Conservation (phyloP, 192 early-diverging fungal species). For the Chytriomyces sp. region DNA sequence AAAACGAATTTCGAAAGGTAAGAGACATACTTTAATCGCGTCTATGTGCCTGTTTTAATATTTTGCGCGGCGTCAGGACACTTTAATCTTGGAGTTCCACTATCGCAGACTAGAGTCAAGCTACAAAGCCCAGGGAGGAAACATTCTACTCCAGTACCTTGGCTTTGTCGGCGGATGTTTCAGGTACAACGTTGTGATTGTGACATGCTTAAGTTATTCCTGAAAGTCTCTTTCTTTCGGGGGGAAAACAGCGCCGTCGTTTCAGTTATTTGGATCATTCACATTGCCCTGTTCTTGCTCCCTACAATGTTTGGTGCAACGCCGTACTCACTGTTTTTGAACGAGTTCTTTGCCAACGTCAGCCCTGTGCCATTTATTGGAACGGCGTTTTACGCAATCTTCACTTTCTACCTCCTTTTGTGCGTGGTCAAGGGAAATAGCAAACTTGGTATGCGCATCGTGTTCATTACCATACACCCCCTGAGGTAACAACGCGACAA, state of each 20-base stretch:
- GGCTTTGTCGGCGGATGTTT: slow-evolving; percentile 53
- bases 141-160: slow-evolving; percentile 54
- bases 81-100: slow-evolving; percentile 62
- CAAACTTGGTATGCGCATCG: slow-evolving; percentile 62
- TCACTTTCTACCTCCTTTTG: slow-evolving; percentile 60
- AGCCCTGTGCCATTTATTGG: slow-evolving; percentile 61
- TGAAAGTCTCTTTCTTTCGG: slow-evolving; percentile 2
- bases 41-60: not conserved
- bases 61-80: slow-evolving; percentile 43
- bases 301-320: slow-evolving; percentile 47
- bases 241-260: slow-evolving; percentile 47
- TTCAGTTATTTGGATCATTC: slow-evolving; percentile 62
- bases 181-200: slow-evolving; percentile 36
- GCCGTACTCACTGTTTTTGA: slow-evolving; percentile 54
- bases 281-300: slow-evolving; percentile 61
- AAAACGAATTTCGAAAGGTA: slow-evolving; percentile 64
- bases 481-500: slow-evolving; percentile 46
- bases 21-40: not conserved
- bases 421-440: slow-evolving; percentile 65
- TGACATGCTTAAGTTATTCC: not conserved
- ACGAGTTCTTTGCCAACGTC: slow-evolving; percentile 56
- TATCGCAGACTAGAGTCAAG: slow-evolving; percentile 59
- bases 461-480: slow-evolving; percentile 65
- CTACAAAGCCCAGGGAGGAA: slow-evolving; percentile 60
- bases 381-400: slow-evolving; percentile 60